Base-by-base conservation (phyloP, 2,329 filamentous ascomycete species). In the Cytospora chrysosperma region DNA sequence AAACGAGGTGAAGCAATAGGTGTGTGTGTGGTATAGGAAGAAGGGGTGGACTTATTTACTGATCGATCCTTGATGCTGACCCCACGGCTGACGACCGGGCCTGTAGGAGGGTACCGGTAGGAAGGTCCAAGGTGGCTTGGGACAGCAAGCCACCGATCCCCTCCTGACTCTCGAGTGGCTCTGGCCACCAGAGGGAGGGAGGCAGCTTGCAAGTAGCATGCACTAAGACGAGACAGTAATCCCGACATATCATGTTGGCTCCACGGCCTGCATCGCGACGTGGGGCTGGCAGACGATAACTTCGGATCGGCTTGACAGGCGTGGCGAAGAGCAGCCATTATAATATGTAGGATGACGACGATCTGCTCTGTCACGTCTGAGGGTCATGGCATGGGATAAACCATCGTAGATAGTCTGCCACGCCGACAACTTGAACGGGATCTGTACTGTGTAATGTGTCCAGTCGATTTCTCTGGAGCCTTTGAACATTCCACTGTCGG, bases 91-190 rank as follows among this genome's bases (percentile, higher is more conserved):
- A 58, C 43, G 55, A n/a, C 49, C 40, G 50, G 59, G 49, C 49
- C 40, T 65, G 54, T 55, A 49, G 58, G 62, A 53, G 50, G 51
- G 56, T 58, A 32, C 55, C 54, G 53, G 54, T 61, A 32, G 30
- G 62, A 62, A 47, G 59, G 34, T 52, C n/a, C n/a, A 19, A 43
- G 28, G 26, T 55, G 55, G 50, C 59, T 55, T 62, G 50, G 49
- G 32, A 24, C 21, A n/a, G 30, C 49, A 65, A 65, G 59, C 63
- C 54, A 53, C 59, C 54, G 47, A 15, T 26, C n/a, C 32, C 43
- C 24, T 40, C 7, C 24, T 13, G 50, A 28, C 32, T 60, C 26
- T 56, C 40, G n/a, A 53, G 59, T 65, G 63, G 59, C 54, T 55
- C 54, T 57, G 30, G 28, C 32, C 34, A 49, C 12, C 32, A 27